Evolutionary conservation across 192 early-diverging fungal species (phyloP).

Genomic region (Backusella luteola): DNA sequence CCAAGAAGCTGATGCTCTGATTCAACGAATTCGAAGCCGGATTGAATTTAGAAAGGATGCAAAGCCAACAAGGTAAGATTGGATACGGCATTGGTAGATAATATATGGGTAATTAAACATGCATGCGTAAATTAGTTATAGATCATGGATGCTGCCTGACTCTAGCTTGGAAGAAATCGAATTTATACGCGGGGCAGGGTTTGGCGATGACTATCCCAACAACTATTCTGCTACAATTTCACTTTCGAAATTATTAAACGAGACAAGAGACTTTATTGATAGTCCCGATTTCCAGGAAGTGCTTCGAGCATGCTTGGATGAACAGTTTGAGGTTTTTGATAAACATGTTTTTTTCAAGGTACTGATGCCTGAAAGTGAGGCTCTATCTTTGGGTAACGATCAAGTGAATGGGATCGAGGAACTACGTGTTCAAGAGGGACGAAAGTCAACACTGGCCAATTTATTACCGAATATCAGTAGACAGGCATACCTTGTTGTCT

Average conservation of each 20-base stretch:
- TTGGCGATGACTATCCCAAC: conserved; percentile 23
- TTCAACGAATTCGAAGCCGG: conserved; percentile 49
- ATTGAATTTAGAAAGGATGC: conserved; percentile 50
- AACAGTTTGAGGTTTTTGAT: conserved; percentile 45
- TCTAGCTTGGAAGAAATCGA: conserved; percentile 56
- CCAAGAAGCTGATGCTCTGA: conserved; percentile 51
- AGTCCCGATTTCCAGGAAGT: conserved; percentile 52
- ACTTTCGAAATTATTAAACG: conserved; percentile 75
- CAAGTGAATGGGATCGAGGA: conserved; percentile 43
- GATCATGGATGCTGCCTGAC: conserved; percentile 61
- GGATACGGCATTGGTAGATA: too few relatives aligned
- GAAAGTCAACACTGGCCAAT: conserved; percentile 56
- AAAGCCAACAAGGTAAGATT: conserved; percentile 26
- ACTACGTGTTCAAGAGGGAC: conserved; percentile 24
- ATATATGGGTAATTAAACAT: too few relatives aligned
- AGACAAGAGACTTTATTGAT: conserved; percentile 87
- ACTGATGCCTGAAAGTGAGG: conserved; percentile 22
- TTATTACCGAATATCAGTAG: conserved; percentile 66
- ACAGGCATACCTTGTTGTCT: conserved; percentile 70
- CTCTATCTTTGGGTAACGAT: conserved; percentile 30
- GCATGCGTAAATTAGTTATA: conserved; percentile 34
- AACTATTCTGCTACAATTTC: conserved; percentile 27
- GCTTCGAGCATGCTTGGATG: conserved; percentile 35
- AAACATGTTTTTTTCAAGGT: conserved; percentile 34
- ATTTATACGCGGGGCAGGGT: conserved; percentile 59